Percentiles rank a stretch among this genome's conserved stretches.
These are phyloP conservation scores for Hymenoscyphus albidus DNA, from an alignment of 2,329 filamentous ascomycete species.

Conservation along the genomic window DNA sequence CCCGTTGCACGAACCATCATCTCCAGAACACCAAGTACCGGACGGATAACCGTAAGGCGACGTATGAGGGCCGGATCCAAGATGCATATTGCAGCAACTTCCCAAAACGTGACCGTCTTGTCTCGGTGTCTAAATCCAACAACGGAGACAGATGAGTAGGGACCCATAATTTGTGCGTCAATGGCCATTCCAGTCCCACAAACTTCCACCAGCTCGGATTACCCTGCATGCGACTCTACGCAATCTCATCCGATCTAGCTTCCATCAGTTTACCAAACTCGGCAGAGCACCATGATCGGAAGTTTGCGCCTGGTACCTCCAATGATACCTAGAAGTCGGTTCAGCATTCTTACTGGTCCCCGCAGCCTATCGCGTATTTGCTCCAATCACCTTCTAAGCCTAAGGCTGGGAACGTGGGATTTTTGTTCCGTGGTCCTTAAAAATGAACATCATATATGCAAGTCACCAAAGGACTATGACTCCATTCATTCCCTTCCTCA, in stretches of 20 bases:
- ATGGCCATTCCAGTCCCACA: not conserved
- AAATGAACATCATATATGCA: conserved; percentile 12
- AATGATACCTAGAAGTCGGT: not conserved
- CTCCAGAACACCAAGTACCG: conserved; percentile 19
- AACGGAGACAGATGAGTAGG: conserved; percentile 1
- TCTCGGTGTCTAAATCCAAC: conserved; percentile 2
- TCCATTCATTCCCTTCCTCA: conserved; percentile 23
- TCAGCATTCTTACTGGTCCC: conserved; percentile 2
- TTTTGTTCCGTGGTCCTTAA: conserved; percentile 7
- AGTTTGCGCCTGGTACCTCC: not conserved
- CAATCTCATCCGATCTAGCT: not conserved
- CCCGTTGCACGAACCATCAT: conserved; percentile 13
- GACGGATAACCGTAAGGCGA: conserved; percentile 18
- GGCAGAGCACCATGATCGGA: not conserved
- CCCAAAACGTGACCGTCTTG: conserved; percentile 1
- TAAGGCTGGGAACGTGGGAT: not conserved
- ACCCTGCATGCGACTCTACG: not conserved
- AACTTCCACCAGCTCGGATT: conserved; percentile 2
- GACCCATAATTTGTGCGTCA: not conserved
- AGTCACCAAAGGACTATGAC: conserved; percentile 17
- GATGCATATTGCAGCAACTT: not conserved
- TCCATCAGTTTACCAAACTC: not conserved
- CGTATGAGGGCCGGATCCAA: not conserved
- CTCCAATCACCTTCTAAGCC: conserved; percentile 13
- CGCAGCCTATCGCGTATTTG: conserved; percentile 15